Conservation (phyloP, 768 basidiomycete species). For the Tephrocybe sp. region DNA sequence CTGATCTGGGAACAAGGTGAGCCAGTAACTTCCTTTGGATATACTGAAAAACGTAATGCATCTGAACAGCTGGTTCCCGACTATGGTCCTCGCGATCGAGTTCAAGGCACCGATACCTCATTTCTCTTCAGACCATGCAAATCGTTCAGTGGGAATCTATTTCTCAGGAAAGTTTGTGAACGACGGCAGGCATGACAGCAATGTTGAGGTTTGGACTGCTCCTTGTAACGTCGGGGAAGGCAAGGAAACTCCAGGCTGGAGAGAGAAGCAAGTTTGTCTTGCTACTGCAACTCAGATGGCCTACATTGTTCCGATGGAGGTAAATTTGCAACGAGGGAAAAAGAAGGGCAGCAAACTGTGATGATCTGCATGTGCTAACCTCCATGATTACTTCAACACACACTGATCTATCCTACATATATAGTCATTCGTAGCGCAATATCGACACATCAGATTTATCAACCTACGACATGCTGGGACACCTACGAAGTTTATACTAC, state of each 20-base stretch:
- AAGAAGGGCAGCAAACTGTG: constrained; percentile 20
- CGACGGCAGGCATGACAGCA: constrained; percentile 55
- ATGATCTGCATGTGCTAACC: not conserved
- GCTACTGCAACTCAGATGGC: constrained; percentile 64
- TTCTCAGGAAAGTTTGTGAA: constrained; percentile 50
- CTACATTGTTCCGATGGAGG: constrained; percentile 43
- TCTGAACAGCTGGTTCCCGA: constrained; percentile 43
- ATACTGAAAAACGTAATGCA: not conserved
- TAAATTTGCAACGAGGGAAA: constrained; percentile 32
- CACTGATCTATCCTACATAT: too few species aligned
- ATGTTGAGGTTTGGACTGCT: constrained; percentile 67
- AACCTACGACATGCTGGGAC: too few species aligned
- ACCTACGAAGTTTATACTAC: too few species aligned
- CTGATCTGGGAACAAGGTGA: constrained; percentile 32
- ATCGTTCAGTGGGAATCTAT: constrained; percentile 59
- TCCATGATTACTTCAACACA: not conserved
- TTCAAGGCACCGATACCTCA: constrained; percentile 61
- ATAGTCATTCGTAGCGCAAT: too few species aligned
- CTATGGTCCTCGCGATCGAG: constrained; percentile 58
- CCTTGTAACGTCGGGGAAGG: constrained; percentile 55
- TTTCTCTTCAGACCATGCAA: constrained; percentile 38
- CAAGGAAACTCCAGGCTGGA: constrained; percentile 45
- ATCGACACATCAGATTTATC: too few species aligned
- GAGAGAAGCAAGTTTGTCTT: constrained; percentile 63
- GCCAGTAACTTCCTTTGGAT: not conserved